These are phyloP conservation scores for Fusarium equiseti DNA, from an alignment of 2,329 filamentous ascomycete genomes.

Conservation along the genomic window DNA sequence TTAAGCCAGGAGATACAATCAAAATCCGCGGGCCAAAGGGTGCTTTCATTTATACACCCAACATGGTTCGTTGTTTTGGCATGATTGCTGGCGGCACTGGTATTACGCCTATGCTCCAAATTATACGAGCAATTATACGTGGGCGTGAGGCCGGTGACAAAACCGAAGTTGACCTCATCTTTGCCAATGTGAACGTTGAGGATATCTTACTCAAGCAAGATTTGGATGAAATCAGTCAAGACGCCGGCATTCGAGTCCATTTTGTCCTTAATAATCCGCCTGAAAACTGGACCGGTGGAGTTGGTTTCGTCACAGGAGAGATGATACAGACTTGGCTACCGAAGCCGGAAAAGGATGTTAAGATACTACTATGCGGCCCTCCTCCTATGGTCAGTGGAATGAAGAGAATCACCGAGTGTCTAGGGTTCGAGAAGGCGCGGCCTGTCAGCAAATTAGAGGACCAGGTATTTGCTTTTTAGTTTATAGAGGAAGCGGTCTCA, in stretches of 20 bases:
- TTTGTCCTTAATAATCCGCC: not conserved
- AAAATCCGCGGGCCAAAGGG: not conserved
- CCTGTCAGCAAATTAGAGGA: not conserved
- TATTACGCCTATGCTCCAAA: not conserved
- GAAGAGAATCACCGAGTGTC: not conserved
- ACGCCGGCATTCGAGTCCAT: not conserved
- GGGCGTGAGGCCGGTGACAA: not conserved
- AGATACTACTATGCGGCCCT: not conserved
- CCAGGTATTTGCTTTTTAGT: not conserved
- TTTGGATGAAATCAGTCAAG: not conserved
- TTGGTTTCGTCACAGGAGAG: not conserved
- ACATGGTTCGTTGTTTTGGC: not conserved
- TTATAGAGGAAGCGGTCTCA: accelerated
- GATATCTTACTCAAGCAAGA: not conserved
- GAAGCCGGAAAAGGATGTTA: not conserved
- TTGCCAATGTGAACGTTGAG: not conserved
- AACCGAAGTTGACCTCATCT: not conserved
- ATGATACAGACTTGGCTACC: not conserved
- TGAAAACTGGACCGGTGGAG: not conserved
- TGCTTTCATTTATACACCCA: not conserved
- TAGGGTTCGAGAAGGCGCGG: not conserved
- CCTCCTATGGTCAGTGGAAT: not conserved
- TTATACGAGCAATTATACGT: not conserved
- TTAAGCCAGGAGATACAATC: too few relatives aligned
- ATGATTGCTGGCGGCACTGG: not conserved